Base-by-base conservation (phyloP, 768 basidiomycete genomes). In the Phanerochaete sordida region DNA sequence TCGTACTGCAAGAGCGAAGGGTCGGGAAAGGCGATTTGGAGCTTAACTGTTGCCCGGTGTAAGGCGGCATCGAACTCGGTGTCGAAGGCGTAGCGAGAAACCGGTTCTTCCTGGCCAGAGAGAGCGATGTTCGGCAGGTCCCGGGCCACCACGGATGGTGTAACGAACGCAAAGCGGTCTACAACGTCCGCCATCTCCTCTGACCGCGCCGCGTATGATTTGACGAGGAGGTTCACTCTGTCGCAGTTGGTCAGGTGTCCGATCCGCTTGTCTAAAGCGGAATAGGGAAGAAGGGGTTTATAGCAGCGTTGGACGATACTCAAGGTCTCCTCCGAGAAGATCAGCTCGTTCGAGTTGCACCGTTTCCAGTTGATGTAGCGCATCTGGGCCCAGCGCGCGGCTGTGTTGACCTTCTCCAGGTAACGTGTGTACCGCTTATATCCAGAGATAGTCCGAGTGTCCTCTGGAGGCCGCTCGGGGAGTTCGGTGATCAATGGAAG, bases 1-100 rank as follows among this genome's bases (percentile, higher is more conserved):
- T 98, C 95, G 70, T 94, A 97, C 69, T 97, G 95, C 97, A 79
- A 31, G 96, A 79, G 3, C 87, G 91, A 0, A 88, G 84, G 65
- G 95, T 92, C 31, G 0, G 95, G 95, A 71, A 98, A 97, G 1
- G 93, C 95, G 56, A 98, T 93, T 65, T 94, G 92, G 30, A 93
- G 79, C 70, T 92, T 93, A 64, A 94, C 92, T 44, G 81, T 84
- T 1, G 88, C 74, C 26, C 76, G 80, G 70, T 97, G 95, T 12
- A 97, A 71, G 23, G 81, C 73, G 0, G 75, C 74, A 67, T 95
- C 93, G 66, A 94, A 90, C 16, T 75, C 74, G 65, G 66, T 72
- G 60, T 62, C 68, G 58, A 47, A 64, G 23, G 67, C 49, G 31
- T 64, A 21, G 16, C 56, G 59, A 23, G 54, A 56, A 51, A 70